Conservation (phyloP, 2,329 filamentous ascomycete genomes). For the Drechslerella dactyloides region DNA sequence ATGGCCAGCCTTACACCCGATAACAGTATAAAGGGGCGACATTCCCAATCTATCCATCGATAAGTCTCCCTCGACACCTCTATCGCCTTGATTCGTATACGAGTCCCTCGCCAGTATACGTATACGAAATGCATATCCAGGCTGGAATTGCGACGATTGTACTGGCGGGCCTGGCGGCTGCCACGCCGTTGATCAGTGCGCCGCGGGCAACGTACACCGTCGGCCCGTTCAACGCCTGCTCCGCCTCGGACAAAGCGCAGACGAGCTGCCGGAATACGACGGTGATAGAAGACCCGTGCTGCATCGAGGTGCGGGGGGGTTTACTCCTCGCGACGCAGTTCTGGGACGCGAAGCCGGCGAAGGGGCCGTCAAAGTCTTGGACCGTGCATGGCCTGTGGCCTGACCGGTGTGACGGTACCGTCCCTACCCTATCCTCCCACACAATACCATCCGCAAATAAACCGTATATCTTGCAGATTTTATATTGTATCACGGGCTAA, state of each 20-base stretch:
- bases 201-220: constrained; percentile 22
- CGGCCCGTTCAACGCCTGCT: constrained; percentile 37
- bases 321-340: constrained; percentile 67
- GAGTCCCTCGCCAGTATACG: too few species aligned
- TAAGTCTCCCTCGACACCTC: too few species aligned
- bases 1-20: too few species aligned
- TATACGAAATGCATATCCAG: not conserved
- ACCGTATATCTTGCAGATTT: too few species aligned
- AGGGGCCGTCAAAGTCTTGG: constrained; percentile 64
- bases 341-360: constrained; percentile 66
- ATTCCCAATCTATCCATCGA: too few species aligned
- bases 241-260: constrained; percentile 29
- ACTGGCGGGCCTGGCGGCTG: constrained; percentile 24
- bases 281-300: constrained; percentile 63
- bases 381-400: constrained; percentile 57
- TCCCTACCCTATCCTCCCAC: not conserved
- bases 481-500: too few species aligned
- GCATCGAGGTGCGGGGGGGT: constrained; percentile 67
- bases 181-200: constrained; percentile 2
- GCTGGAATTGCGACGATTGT: constrained; percentile 12
- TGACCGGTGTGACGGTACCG: constrained; percentile 64
- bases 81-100: too few species aligned
- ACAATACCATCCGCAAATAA: not conserved
- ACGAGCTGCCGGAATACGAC: constrained; percentile 65
- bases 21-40: too few species aligned